Evolutionary conservation across 495 filamentous ascomycete genomes (phyloP).

Genomic region (Daldinia caldariorum): DNA sequence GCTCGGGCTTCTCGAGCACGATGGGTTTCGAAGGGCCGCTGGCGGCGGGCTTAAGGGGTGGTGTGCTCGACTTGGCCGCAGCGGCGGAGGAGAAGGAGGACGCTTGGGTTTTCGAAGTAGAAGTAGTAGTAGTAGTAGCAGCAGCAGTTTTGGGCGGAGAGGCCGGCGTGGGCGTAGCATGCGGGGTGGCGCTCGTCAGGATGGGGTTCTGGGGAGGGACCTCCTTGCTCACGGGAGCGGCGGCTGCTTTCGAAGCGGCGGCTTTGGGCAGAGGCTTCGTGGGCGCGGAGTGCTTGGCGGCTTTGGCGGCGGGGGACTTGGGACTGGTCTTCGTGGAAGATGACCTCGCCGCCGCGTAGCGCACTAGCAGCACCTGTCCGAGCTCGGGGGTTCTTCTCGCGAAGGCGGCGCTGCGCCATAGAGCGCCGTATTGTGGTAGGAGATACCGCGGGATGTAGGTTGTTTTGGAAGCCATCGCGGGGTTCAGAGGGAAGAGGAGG

Average conservation of each 20-base stretch:
- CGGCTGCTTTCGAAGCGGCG: constrained; percentile 6
- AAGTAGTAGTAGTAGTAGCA: too few relatives aligned
- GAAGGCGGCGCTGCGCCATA: constrained; percentile 53
- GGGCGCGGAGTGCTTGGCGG: constrained; percentile 46
- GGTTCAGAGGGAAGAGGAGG: neutral
- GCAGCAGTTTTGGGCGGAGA: constrained; percentile 21
- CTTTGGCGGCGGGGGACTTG: constrained; percentile 34
- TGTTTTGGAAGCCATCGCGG: constrained; percentile 52
- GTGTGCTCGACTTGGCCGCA: constrained; percentile 7
- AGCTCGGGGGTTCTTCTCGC: constrained; percentile 37
- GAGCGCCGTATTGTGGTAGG: constrained; percentile 58
- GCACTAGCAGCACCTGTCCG: constrained; percentile 42
- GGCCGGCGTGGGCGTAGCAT: constrained; percentile 15
- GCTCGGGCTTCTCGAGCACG: constrained; percentile 79
- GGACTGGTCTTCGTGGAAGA: neutral
- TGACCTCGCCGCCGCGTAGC: constrained; percentile 46
- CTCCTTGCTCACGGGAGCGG: constrained; percentile 1
- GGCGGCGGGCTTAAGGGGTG: constrained; percentile 1
- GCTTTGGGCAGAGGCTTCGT: constrained; percentile 48
- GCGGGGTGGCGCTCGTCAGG: neutral
- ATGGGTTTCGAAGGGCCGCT: constrained; percentile 55
- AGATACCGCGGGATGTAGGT: constrained; percentile 63
- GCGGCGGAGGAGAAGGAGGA: constrained; percentile 1
- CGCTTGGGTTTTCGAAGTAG: constrained; percentile 35
- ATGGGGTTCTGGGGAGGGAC: constrained; percentile 2